Evolutionary conservation across 1,284 basidiomycete species (phyloP).

Genomic region (Irpex rosettiformis): DNA sequence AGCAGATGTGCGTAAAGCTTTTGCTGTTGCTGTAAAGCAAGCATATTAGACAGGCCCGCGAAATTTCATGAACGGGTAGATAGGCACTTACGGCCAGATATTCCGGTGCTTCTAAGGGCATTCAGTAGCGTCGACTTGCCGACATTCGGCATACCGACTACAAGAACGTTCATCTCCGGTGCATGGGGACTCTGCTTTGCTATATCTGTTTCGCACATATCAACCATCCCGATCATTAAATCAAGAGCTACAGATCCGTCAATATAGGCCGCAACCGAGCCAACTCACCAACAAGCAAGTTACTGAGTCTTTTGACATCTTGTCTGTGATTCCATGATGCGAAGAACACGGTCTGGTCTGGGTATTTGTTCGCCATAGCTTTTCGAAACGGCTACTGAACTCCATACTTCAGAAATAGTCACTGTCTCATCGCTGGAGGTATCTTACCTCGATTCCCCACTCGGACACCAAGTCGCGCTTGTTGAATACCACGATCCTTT

Average conservation of each 20-base stretch:
- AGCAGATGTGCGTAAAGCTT: constrained; percentile 87
- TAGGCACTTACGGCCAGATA: constrained; percentile 66
- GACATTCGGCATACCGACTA: constrained; percentile 98
- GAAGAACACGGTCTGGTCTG: constrained; percentile 63
- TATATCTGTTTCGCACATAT: constrained; percentile 44
- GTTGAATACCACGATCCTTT: constrained; percentile 89
- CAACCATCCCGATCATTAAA: background rate
- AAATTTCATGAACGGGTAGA: background rate
- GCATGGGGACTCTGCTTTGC: constrained; percentile 64
- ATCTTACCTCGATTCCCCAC: constrained; percentile 77
- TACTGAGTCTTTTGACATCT: constrained; percentile 61
- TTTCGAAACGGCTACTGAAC: constrained; percentile 58
- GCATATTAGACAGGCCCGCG: constrained; percentile 1
- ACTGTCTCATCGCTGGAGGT: constrained; percentile 8
- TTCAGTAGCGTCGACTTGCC: constrained; percentile 96
- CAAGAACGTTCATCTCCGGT: constrained; percentile 81
- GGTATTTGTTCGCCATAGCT: constrained; percentile 65
- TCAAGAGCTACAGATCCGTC: background rate
- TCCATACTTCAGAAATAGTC: background rate
- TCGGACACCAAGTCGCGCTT: constrained; percentile 90
- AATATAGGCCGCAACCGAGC: constrained; percentile 3
- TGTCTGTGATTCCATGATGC: constrained; percentile 65
- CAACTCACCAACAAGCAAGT: constrained; percentile 70
- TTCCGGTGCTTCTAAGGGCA: constrained; percentile 85
- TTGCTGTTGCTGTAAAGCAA: constrained; percentile 52